phyloP scores from a whole-genome alignment of 2,329 filamentous ascomycete species.

The Fusarium circinatum region DNA sequence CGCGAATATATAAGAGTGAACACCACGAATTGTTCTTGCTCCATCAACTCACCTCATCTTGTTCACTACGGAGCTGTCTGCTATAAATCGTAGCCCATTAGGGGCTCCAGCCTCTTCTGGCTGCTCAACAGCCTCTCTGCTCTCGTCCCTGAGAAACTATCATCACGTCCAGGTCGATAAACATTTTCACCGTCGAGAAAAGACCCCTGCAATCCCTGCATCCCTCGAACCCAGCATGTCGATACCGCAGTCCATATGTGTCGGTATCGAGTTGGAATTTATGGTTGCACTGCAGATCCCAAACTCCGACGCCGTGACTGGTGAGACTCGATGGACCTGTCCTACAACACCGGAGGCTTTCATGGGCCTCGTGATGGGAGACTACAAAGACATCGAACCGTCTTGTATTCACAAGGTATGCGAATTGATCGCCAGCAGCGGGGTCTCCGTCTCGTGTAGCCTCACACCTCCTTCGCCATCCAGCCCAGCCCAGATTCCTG shows the following conservation, averaged over 20 bases:
- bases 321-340: conserved; percentile 26
- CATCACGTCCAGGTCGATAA: conserved; percentile 2
- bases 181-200: not conserved
- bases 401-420: conserved; percentile 36
- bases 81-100: conserved; percentile 27
- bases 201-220: not conserved
- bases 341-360: conserved; percentile 8
- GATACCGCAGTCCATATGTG: conserved; percentile 15
- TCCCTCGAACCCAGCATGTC: conserved; percentile 1
- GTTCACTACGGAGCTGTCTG: conserved; percentile 28
- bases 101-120: conserved; percentile 12
- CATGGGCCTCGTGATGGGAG: conserved; percentile 21
- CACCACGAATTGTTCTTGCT: conserved; percentile 10
- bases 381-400: conserved; percentile 13
- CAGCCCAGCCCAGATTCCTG: conserved; percentile 6
- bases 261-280: conserved; percentile 46
- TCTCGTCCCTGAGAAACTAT: conserved; percentile 7
- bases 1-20: conserved; percentile 7
- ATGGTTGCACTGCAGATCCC: conserved; percentile 34
- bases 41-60: not conserved
- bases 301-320: not conserved
- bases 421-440: conserved; percentile 30
- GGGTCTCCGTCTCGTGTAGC: conserved; percentile 34
- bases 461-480: conserved; percentile 1
- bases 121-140: conserved; percentile 12